Base-by-base conservation (phyloP, 768 basidiomycete species). In the Fomitopsis pulvina region DNA sequence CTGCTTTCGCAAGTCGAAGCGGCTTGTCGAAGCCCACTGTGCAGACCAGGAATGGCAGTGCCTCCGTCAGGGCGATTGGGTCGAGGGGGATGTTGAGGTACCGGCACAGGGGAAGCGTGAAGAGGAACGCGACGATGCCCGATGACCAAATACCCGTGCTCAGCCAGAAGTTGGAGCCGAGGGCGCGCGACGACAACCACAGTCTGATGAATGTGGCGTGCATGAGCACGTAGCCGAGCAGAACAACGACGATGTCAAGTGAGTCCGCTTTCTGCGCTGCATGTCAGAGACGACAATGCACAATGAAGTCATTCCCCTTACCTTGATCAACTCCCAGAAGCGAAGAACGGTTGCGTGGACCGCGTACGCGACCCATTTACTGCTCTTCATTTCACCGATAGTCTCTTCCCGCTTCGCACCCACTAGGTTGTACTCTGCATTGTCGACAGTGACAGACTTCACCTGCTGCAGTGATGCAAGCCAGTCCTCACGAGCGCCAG, bases 1-100 rank as follows among this genome's bases (percentile, higher is more conserved):
- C 89, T 2, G 92, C 86, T 11, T 85, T 78, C 2, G 93, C 94
- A 22, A 99, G 82, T 6, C 90, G 80, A 41, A 95, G 83, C 0
- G 94, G 95, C 66, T 99, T 98, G 69, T 99, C 96, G 66, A 98
- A 99, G 6, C 95, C 95, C 52, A 99, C 83, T 1, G 93, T 96
- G 66, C 95, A 95, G 29, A 99, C 94, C 42, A 98, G 74, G 82
- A 98, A 98, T 0, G 96, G 96, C 0, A 99, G 78, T 0, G 96
- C 95, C 66, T 99, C 96, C 9, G 90, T 92, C 45, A 99, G 76
- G 9, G 85, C 85, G 47, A 98, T 85, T 1, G 92, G 92, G 65
- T 98, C 94, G 57, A 99, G 84, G 18, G 84, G 86, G 51, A 99
- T 91, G 57, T 77, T 75, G 51, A 97, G 74, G 11, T 83, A 83